Base-by-base conservation (phyloP, 768 basidiomycete species). In the Pisolithus marmoratus region DNA sequence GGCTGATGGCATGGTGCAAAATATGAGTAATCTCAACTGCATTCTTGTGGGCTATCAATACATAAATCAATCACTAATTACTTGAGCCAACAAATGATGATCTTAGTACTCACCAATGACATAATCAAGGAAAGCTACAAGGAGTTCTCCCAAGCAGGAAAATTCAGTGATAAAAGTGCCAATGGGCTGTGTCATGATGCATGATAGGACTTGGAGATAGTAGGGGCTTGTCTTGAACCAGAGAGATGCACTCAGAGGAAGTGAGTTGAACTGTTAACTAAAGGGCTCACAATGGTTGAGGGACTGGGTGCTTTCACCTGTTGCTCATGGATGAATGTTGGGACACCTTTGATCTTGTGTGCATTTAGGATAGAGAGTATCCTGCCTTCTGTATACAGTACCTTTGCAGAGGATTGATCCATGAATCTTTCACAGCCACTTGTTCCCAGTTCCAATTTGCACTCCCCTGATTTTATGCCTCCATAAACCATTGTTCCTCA, bases 381-480 rank as follows among this genome's bases (percentile, higher is more conserved):
- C 8, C 12, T 46, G 22, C 50, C 50, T 27, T 51, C 50, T 22
- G 31, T 51, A 17, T 23, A 53, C n/a, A n/a, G n/a, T n/a, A n/a
- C 31, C 22, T 22, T 29, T 31, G 12, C 5, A 44, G n/a, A 1
- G 42, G 55, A n/a, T 54, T 49, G 1, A 54, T 34, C 41, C 49
- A 57, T 3, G 38, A 22, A 20, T 56, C 48, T 22, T 54, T 56
- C 12, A 56, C 36, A 1, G 47, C 45, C 4, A 54, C 55, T 15
- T 53, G 51, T 17, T 40, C 9, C 3, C 12, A 22, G 12, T 49
- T 37, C 2, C 27, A 11, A 14, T 20, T 9, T 8, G 22, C 44
- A 2, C 15, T 26, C 1, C 26, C 24, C 12, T 26, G 11, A 43
- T 34, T n/a, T n/a, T 29, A 22, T 50, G 40, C 41, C 42, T n/a